Conservation (phyloP, 2,329 filamentous ascomycete species). For the Aspergillus versicolor region DNA sequence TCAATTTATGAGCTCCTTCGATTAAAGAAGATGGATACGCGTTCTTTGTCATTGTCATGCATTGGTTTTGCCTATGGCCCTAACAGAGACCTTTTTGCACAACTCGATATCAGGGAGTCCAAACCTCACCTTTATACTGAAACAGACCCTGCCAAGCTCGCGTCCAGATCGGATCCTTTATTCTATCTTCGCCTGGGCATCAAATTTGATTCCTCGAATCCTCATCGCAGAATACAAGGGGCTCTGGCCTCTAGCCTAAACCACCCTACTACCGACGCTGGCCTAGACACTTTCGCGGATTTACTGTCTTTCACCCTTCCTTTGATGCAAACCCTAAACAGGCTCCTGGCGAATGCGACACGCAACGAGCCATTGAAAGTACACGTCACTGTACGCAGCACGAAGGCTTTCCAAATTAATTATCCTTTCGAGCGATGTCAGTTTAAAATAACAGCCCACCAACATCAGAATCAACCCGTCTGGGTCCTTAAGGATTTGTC, state of each 20-base stretch:
- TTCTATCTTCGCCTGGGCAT: constrained; percentile 33
- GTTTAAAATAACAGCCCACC: constrained; percentile 32
- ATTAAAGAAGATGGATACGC: constrained; percentile 31
- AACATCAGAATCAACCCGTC: constrained; percentile 28
- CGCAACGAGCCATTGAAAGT: constrained; percentile 24
- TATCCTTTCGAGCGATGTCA: constrained; percentile 34
- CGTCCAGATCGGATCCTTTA: constrained; percentile 24
- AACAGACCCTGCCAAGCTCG: constrained; percentile 22
- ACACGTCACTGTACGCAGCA: constrained; percentile 36
- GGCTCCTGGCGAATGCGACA: constrained; percentile 28
- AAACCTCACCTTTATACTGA: constrained; percentile 17
- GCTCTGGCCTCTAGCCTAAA: constrained; percentile 40
- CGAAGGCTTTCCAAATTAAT: constrained; percentile 35
- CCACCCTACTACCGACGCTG: constrained; percentile 26
- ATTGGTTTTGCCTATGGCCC: constrained; percentile 37
- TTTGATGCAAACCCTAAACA: constrained; percentile 38
- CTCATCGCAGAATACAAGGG: constrained; percentile 42
- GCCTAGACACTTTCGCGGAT: constrained; percentile 31
- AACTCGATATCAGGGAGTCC: constrained; percentile 31
- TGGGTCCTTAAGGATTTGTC: constrained; percentile 37
- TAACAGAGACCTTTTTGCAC: constrained; percentile 28
- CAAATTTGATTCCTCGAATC: constrained; percentile 35
- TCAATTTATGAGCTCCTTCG: constrained; percentile 36
- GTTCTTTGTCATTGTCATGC: constrained; percentile 35
- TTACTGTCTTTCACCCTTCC: constrained; percentile 37